Base-by-base conservation (phyloP, 192 early-diverging fungal genomes). In the Backusella circina region DNA sequence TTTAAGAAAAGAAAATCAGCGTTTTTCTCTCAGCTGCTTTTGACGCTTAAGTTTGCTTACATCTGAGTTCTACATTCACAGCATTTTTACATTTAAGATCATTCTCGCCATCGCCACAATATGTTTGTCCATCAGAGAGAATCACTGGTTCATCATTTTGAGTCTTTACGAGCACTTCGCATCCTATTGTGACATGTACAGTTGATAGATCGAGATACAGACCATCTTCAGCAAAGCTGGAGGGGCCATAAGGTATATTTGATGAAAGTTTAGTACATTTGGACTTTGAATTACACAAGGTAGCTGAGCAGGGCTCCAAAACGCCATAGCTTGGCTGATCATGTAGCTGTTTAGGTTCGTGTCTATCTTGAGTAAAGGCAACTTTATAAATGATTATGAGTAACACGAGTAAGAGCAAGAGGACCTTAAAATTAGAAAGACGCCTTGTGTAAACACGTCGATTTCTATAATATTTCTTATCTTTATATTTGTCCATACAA, bases 121-220 rank as follows among this genome's bases (percentile, higher is more conserved):
- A 51, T 61, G 32, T 38, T 38, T 36, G 8, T 23, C 50, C 75
- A 10, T 23, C 10, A 35, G 65, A 16, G 18, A 76, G 32, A 23
- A 1, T 31, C 8, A 65, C 26, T 68, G 67, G 61, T 32, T 76
- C 35, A 1, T 31, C 50, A 15, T 70, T 38, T 61, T 76, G 15
- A 2, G 75, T 69, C 54, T 66, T 35, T 5, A 79, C n/a, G 5
- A 8, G 4, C 1, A 64, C 28, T n/a, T 70, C 26, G 8, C 78
- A 79, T 6, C 78, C 78, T 30, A 50, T 15, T 13, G 30, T 41
- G 10, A 75, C 78, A 12, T 79, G 18, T 18, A 67, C 61, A n/a
- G 70, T 66, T 15, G 78, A 74, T 8, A 79, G 33, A 35, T 79
- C 78, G 15, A 73, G 73, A 28, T 74, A 72, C 3, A 79, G 21